Conservation (phyloP, 2,329 filamentous ascomycete species). For the Plenodomus biglobosus region DNA sequence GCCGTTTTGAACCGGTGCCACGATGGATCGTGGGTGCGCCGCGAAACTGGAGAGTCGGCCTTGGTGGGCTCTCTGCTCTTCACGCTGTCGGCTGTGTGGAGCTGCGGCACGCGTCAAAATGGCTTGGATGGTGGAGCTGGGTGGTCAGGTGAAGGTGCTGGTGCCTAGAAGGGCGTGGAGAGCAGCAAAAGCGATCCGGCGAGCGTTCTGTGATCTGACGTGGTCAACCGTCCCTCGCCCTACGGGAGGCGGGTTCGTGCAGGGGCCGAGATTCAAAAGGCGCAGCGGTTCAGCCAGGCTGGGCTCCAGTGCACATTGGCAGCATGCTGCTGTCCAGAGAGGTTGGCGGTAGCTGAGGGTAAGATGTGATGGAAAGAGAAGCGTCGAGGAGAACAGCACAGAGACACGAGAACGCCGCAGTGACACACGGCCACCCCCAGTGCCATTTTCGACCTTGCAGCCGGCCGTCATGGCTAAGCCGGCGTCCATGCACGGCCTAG, state of each 20-base stretch:
- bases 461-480: background rate
- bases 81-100: conserved; percentile 10
- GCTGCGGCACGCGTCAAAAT: conserved; percentile 14
- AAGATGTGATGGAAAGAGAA: conserved; percentile 30
- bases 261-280: background rate
- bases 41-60: conserved; percentile 27
- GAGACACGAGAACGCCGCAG: conserved; percentile 28
- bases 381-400: conserved; percentile 25
- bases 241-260: background rate
- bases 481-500: conserved; percentile 17
- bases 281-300: conserved; percentile 18
- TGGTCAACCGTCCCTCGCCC: conserved; percentile 32
- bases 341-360: conserved; percentile 20
- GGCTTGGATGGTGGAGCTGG: background rate
- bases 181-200: conserved; percentile 9
- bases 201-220: conserved; percentile 27
- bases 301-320: conserved; percentile 19
- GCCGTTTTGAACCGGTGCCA: background rate
- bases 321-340: conserved; percentile 28
- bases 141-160: background rate
- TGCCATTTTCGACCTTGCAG: background rate
- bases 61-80: conserved; percentile 18
- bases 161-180: conserved; percentile 2
- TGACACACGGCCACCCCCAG: conserved; percentile 11
- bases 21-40: background rate